Evolutionary conservation across 805 yeast species (phyloP).

Genomic region (Suhomyces prunicola): DNA sequence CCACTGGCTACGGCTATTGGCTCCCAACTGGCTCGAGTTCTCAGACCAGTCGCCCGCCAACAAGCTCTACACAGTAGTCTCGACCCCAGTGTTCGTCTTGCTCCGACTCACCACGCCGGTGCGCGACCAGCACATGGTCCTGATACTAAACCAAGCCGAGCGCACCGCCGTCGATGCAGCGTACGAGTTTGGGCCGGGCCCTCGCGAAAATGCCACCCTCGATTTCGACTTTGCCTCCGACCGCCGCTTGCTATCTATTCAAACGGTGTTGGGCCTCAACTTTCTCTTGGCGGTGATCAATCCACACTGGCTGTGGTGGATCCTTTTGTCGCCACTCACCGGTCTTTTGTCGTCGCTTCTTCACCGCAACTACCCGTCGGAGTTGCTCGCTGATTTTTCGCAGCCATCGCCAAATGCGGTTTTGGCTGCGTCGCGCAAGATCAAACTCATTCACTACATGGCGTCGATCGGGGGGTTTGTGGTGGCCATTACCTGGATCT

Average conservation of each 20-base stretch:
- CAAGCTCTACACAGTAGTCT: constrained; percentile 13
- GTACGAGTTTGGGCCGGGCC: background rate
- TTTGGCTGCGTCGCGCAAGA: background rate
- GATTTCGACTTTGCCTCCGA: constrained; percentile 19
- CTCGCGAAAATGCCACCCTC: background rate
- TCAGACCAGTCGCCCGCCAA: constrained; percentile 4
- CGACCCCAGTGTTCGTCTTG: constrained; percentile 23
- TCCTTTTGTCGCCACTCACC: constrained; percentile 6
- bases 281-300: constrained; percentile 17
- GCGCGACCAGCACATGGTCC: constrained; percentile 16
- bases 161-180: background rate
- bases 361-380: constrained; percentile 3
- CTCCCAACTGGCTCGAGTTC: constrained; percentile 16
- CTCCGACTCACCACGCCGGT: constrained; percentile 34
- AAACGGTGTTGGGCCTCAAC: constrained; percentile 26
- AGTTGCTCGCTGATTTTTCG: background rate
- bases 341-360: constrained; percentile 4
- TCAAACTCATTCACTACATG: constrained; percentile 17
- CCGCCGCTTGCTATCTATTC: constrained; percentile 21
- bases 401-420: background rate
- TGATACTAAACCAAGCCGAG: constrained; percentile 1
- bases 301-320: background rate
- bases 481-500: constrained; percentile 64
- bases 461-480: constrained; percentile 58
- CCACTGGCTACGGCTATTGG: constrained; percentile 5